A percentile compares a stretch with the other conserved stretches of the same genome.
Evolutionary conservation across 768 basidiomycete genomes (phyloP).

Genomic region (Polyporus arcularius): DNA sequence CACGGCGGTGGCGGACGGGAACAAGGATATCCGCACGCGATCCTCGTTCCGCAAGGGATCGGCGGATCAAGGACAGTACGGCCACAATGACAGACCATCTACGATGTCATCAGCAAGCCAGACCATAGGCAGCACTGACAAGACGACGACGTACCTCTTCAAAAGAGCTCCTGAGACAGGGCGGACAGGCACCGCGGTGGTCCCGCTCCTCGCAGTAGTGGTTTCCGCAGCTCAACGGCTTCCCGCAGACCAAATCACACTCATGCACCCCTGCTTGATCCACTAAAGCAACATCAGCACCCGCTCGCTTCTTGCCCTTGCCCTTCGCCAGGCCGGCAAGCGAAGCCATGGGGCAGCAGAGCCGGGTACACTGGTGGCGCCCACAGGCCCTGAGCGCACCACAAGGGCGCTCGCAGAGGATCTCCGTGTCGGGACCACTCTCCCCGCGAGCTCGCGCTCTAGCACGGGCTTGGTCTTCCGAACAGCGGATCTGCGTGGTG

Average conservation of each 20-base stretch:
- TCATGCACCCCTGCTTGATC: constrained; percentile 75
- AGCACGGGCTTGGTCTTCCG: constrained; percentile 38
- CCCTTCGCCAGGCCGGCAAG: constrained; percentile 52
- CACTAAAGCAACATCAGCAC: constrained; percentile 41
- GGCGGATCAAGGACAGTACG: constrained; percentile 89
- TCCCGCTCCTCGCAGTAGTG: constrained; percentile 80
- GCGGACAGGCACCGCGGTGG: constrained; percentile 79
- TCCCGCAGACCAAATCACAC: constrained; percentile 82
- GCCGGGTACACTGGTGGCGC: constrained; percentile 77
- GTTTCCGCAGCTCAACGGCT: constrained; percentile 70
- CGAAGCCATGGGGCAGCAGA: constrained; percentile 88
- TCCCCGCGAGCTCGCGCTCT: constrained; percentile 26
- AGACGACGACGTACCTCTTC: constrained; percentile 66
- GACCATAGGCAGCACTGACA: neutral
- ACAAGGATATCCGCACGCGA: constrained; percentile 83
- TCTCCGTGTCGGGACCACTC: constrained; percentile 42
- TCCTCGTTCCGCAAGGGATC: constrained; percentile 79
- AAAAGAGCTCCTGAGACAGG: constrained; percentile 86
- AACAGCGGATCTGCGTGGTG: constrained; percentile 56
- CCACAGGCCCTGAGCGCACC: constrained; percentile 79
- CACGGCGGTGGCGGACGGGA: constrained; percentile 68
- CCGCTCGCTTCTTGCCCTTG: constrained; percentile 60
- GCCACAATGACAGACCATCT: constrained; percentile 83
- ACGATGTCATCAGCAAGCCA: neutral
- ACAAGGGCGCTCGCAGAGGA: constrained; percentile 83